Evolutionary conservation across 2,329 filamentous ascomycete genomes (phyloP).

Genomic region (Trichoderma afroharzianum): DNA sequence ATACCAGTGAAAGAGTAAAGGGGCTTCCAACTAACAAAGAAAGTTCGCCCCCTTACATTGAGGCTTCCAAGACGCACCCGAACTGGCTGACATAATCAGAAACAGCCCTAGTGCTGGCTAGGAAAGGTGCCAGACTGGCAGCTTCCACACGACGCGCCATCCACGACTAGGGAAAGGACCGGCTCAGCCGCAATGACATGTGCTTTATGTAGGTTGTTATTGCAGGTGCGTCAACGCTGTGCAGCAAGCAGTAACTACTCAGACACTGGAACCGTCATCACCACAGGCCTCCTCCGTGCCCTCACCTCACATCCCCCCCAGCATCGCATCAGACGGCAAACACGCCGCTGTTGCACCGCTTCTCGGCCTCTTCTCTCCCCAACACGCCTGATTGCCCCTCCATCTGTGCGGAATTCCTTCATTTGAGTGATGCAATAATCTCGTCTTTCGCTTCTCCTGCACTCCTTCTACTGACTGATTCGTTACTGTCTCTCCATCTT

Average conservation of each 20-base stretch:
- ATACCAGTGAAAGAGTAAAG: background rate
- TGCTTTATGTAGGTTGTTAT: background rate
- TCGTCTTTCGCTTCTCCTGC: background rate
- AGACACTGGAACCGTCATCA: background rate
- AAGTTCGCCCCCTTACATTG: background rate
- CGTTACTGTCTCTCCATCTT: background rate
- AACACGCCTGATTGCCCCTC: background rate
- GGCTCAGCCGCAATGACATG: conserved; percentile 15
- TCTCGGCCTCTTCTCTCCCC: background rate
- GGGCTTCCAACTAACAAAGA: background rate
- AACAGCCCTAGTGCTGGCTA: background rate
- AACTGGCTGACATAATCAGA: background rate
- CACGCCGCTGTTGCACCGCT: background rate
- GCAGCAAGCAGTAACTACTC: background rate
- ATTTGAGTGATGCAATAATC: background rate
- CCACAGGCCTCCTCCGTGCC: background rate
- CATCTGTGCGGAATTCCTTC: background rate
- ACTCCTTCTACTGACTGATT: background rate
- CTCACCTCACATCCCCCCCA: background rate
- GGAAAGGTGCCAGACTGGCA: background rate
- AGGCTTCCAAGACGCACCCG: background rate
- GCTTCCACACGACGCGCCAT: conserved; percentile 8
- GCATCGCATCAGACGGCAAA: background rate
- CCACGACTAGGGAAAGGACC: background rate
- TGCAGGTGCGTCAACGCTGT: background rate